These are phyloP conservation scores for Fusarium metavorans DNA, from an alignment of 2,329 filamentous ascomycete species.

Conservation along the genomic window DNA sequence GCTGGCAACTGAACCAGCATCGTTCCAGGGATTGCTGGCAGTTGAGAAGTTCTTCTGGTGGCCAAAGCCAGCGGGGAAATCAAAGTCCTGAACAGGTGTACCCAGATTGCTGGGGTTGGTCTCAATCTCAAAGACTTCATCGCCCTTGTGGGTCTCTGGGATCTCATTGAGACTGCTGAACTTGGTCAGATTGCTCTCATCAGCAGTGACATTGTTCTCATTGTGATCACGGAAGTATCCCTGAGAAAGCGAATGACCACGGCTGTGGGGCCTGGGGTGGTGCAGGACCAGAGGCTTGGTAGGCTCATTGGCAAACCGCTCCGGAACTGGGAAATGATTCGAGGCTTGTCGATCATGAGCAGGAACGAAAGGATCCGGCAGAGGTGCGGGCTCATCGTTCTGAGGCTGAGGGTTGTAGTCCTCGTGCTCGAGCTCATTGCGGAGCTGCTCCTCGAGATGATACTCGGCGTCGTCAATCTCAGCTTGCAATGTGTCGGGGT, in stretches of 20 bases:
- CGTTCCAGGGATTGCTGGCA: constrained; percentile 73
- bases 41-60: constrained; percentile 69
- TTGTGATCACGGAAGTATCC: constrained; percentile 70
- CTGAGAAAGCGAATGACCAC: constrained; percentile 78
- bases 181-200: constrained; percentile 35
- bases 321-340: constrained; percentile 61
- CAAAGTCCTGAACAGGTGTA: constrained; percentile 68
- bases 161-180: constrained; percentile 56
- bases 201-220: constrained; percentile 51
- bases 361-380: constrained; percentile 41
- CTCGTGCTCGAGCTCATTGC: constrained; percentile 82
- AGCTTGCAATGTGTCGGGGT: constrained; percentile 80
- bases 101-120: constrained; percentile 80
- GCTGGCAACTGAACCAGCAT: constrained; percentile 56
- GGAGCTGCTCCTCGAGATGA: constrained; percentile 83
- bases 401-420: constrained; percentile 76
- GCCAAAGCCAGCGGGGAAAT: constrained; percentile 58
- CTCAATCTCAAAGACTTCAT: constrained; percentile 75
- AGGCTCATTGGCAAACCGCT: constrained; percentile 66
- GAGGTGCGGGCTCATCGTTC: constrained; percentile 38
- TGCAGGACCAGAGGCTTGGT: constrained; percentile 71
- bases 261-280: constrained; percentile 79
- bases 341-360: constrained; percentile 59
- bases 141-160: constrained; percentile 54
- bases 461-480: constrained; percentile 90